Percentiles rank a stretch among this genome's conserved stretches.
Evolutionary conservation across 139 green algal genomes (phyloP).

Genomic region (Parachlorella kessleri): DNA sequence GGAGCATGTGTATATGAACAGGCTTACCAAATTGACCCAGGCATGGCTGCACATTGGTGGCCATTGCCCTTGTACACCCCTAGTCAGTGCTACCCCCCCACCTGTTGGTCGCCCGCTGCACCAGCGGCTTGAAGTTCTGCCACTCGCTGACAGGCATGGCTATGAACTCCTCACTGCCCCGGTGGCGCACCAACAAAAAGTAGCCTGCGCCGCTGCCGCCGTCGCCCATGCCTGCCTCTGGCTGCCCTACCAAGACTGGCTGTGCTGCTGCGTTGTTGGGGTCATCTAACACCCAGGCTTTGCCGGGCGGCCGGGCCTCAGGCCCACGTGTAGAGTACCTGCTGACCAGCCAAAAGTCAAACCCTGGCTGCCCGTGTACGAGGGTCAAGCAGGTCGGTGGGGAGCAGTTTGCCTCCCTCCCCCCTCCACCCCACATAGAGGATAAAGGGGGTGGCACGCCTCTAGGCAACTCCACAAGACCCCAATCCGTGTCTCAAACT

Average conservation of each 20-base stretch:
- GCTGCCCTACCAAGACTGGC: slow-evolving; percentile 24
- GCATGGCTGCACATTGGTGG: too few species aligned
- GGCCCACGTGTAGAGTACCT: background rate
- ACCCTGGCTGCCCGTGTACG: too few species aligned
- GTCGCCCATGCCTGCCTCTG: slow-evolving; percentile 26
- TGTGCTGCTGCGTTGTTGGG: background rate
- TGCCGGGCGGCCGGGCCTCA: background rate
- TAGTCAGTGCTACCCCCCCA: too few species aligned
- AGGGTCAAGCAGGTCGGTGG: too few species aligned
- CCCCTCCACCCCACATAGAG: too few species aligned
- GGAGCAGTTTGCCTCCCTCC: too few species aligned
- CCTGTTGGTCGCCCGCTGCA: background rate
- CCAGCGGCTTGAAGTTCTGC: slow-evolving; percentile 16
- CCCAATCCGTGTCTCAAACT: too few species aligned
- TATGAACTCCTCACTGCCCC: slow-evolving; percentile 18
- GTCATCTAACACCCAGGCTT: background rate
- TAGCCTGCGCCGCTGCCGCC: slow-evolving; percentile 25
- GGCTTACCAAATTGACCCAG: too few species aligned
- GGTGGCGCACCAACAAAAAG: slow-evolving; percentile 34
- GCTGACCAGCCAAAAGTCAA: background rate
- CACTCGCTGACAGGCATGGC: slow-evolving; percentile 30
- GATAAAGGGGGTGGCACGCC: too few species aligned
- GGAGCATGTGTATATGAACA: too few species aligned
- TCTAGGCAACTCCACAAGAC: too few species aligned
- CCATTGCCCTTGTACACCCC: too few species aligned